phyloP scores from a whole-genome alignment of 441 rosid genomes.

The Adansonia madagascariensis region DNA sequence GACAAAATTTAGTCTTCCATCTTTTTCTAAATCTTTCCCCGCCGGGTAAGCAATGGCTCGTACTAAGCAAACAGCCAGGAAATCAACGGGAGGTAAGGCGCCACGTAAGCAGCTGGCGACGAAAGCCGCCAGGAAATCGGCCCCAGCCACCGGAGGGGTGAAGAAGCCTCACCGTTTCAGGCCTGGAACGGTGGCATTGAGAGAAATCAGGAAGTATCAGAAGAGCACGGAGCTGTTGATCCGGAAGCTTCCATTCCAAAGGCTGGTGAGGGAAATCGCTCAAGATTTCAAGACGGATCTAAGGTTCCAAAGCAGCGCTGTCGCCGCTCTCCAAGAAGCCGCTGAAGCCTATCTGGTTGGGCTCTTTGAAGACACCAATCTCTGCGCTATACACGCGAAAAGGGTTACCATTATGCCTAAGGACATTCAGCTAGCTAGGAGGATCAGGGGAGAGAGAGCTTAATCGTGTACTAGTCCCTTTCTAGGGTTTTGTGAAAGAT shows the following conservation, averaged over 20 bases:
- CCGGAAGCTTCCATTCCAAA: conserved; percentile 59
- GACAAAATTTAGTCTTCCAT: background rate
- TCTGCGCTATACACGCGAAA: conserved; percentile 66
- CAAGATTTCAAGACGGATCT: conserved; percentile 68
- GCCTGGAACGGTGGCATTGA: conserved; percentile 62
- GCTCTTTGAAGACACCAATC: conserved; percentile 58
- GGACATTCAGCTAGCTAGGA: conserved; percentile 59
- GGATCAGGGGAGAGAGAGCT: conserved; percentile 66
- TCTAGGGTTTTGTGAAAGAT: background rate
- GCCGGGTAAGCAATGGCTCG: conserved; percentile 45
- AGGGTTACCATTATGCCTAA: conserved; percentile 68
- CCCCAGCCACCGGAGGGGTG: conserved; percentile 65
- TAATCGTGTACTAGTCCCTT: conserved; percentile 7
- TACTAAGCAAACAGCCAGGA: conserved; percentile 64
- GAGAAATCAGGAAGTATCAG: conserved; percentile 67
- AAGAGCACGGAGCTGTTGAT: conserved; percentile 63
- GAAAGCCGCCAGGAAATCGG: conserved; percentile 57
- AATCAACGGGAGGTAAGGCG: conserved; percentile 63
- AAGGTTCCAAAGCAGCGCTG: conserved; percentile 62
- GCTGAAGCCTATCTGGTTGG: conserved; percentile 63
- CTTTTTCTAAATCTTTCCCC: background rate
- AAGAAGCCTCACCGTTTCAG: conserved; percentile 67
- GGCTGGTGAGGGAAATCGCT: conserved; percentile 62
- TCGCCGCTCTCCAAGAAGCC: conserved; percentile 61
- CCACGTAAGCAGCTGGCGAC: conserved; percentile 63